These are phyloP conservation scores for Mortierella sp. DNA, from an alignment of 371 early-diverging fungal genomes.

Conservation along the genomic window DNA sequence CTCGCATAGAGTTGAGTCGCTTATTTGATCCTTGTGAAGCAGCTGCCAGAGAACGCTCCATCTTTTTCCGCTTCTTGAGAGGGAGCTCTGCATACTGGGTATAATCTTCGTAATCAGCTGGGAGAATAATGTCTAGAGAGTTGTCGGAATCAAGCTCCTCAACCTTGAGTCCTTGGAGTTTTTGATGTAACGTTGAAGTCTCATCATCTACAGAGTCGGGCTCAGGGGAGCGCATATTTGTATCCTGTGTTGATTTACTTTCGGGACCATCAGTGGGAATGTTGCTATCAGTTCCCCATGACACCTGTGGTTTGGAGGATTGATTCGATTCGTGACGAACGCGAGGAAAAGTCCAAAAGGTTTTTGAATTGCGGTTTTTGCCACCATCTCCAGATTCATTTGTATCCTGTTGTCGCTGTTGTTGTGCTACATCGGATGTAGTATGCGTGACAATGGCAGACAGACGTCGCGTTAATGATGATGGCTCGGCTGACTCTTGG, in stretches of 20 bases:
- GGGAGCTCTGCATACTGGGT: slow-evolving; percentile 50
- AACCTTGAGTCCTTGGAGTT: slow-evolving; percentile 18
- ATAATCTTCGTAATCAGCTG: slow-evolving; percentile 43
- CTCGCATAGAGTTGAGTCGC: slow-evolving; percentile 21
- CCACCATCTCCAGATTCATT: not conserved
- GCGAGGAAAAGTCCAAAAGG: slow-evolving; percentile 47
- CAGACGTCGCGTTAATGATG: slow-evolving; percentile 1
- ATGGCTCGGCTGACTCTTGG: not conserved
- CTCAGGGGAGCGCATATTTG: not conserved
- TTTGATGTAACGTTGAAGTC: slow-evolving; percentile 1
- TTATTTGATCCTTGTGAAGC: slow-evolving; percentile 6
- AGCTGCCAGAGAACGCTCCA: slow-evolving; percentile 30
- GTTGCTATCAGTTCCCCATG: not conserved
- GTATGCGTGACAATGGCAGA: not conserved
- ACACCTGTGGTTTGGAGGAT: not conserved
- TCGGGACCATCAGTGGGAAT: not conserved
- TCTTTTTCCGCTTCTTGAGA: slow-evolving; percentile 48
- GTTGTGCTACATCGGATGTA: not conserved
- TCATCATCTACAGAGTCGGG: not conserved
- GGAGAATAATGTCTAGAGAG: slow-evolving; percentile 46
- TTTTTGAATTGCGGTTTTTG: slow-evolving; percentile 21
- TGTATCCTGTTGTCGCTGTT: slow-evolving; percentile 1
- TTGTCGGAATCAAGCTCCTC: slow-evolving; percentile 38
- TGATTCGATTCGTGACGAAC: slow-evolving; percentile 13
- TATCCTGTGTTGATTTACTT: slow-evolving; percentile 3